A percentile compares a stretch with the other conserved stretches of the same genome.
phyloP scores from a whole-genome alignment of 2,329 filamentous ascomycete genomes.

The Coniella vitis region DNA sequence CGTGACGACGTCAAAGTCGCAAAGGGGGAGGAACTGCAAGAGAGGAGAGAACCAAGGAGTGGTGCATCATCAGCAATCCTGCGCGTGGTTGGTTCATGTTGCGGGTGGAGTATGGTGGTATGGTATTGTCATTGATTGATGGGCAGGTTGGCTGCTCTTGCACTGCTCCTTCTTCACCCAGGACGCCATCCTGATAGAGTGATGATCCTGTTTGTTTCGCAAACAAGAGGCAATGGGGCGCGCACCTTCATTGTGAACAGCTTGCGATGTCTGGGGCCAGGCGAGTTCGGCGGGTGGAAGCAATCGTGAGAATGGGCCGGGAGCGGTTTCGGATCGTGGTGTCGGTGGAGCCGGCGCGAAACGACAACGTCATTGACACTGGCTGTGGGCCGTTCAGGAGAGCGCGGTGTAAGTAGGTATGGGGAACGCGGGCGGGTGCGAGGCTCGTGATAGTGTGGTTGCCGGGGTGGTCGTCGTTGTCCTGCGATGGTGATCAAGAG shows the following conservation, averaged over 20 bases:
- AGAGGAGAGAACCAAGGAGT: not conserved
- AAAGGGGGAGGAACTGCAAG: conserved; percentile 77
- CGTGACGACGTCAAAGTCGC: conserved; percentile 85
- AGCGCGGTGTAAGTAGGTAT: not conserved
- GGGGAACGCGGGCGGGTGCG: conserved; percentile 6
- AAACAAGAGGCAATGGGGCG: not conserved
- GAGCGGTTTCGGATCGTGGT: conserved; percentile 6
- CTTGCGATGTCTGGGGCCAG: not conserved
- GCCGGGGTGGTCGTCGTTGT: too few species aligned
- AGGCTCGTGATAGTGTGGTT: not conserved
- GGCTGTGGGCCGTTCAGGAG: conserved; percentile 1
- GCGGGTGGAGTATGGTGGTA: too few species aligned
- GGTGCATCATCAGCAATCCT: not conserved
- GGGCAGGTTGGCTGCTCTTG: too few species aligned
- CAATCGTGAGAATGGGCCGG: too few species aligned
- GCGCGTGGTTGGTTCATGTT: too few species aligned
- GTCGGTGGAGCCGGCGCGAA: conserved; percentile 15
- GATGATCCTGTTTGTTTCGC: not conserved
- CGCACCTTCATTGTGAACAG: conserved; percentile 32
- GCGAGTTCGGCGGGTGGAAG: too few species aligned
- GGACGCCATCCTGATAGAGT: too few species aligned
- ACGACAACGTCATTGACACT: conserved; percentile 14
- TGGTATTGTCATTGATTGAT: too few species aligned
- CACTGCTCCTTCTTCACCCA: too few species aligned
- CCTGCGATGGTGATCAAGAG: too few species aligned